These are phyloP conservation scores for Hypomyces perniciosus DNA, from an alignment of 2,329 filamentous ascomycete species.

Conservation along the genomic window DNA sequence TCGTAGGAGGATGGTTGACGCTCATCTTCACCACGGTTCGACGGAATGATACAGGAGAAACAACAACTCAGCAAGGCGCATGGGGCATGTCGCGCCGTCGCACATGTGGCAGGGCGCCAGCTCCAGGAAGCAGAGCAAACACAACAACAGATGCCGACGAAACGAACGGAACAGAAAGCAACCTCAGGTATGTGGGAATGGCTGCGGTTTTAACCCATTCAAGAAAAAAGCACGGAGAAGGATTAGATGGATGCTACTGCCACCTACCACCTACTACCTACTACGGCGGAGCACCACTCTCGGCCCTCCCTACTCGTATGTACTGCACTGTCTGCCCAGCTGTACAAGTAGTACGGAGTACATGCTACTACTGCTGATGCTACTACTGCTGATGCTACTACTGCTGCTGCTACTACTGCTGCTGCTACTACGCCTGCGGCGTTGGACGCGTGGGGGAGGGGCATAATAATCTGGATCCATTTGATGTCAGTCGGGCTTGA, in stretches of 20 bases:
- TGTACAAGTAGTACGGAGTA: no score
- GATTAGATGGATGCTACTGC: conserved; percentile 3
- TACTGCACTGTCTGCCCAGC: no score
- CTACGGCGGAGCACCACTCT: conserved; percentile 9
- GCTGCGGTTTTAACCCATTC: conserved; percentile 12
- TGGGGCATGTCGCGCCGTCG: conserved; percentile 13
- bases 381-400: no score
- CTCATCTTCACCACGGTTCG: conserved; percentile 10
- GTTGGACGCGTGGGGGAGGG: conserved; percentile 13
- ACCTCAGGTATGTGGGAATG: conserved; percentile 8
- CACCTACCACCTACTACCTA: conserved; percentile 11
- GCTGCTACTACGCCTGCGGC: not conserved
- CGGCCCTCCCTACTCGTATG: conserved; percentile 1
- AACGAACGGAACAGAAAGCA: conserved; percentile 3
- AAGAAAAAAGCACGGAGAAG: conserved; percentile 6
- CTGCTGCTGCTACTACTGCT: no score
- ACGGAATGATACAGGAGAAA: conserved; percentile 6
- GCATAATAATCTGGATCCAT: conserved; percentile 11
- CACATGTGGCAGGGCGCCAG: conserved; percentile 11
- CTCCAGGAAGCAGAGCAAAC: conserved; percentile 5
- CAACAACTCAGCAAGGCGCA: conserved; percentile 11
- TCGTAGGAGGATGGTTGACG: conserved; percentile 4
- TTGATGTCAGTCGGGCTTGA: conserved; percentile 5
- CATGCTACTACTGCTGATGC: no score
- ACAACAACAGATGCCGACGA: conserved; percentile 7